A percentile compares a stretch with the other conserved stretches of the same genome.
Evolutionary conservation across 805 yeast genomes (phyloP).

Genomic region (Blastobotrys attinorum): DNA sequence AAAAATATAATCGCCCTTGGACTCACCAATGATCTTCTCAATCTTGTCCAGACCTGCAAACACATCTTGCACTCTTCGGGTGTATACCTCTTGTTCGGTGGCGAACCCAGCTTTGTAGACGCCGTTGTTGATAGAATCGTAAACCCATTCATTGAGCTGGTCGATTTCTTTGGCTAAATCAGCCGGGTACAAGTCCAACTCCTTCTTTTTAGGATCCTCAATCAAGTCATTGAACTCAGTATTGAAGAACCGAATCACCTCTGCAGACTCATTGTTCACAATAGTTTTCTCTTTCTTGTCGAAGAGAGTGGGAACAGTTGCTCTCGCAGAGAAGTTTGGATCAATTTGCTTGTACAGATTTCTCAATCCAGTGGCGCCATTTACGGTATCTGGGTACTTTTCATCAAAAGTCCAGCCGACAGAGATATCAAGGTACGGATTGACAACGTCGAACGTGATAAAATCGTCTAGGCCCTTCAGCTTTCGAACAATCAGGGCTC

Average conservation of each 20-base stretch:
- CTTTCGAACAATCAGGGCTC: conserved; percentile 64
- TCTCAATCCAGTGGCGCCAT: conserved; percentile 51
- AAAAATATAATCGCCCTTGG: conserved; percentile 38
- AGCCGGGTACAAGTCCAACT: conserved; percentile 56
- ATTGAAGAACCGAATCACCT: conserved; percentile 78
- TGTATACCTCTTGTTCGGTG: conserved; percentile 73
- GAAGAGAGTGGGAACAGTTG: conserved; percentile 92
- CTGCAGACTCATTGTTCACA: conserved; percentile 88
- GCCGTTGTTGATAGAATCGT: conserved; percentile 81
- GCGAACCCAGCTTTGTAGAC: conserved; percentile 93
- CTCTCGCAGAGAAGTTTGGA: conserved; percentile 70
- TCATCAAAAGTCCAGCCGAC: conserved; percentile 84
- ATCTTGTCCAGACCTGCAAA: conserved; percentile 64
- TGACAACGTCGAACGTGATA: conserved; percentile 60
- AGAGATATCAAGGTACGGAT: conserved; percentile 73
- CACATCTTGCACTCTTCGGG: conserved; percentile 51
- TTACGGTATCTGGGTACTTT: conserved; percentile 49
- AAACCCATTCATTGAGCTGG: conserved; percentile 72
- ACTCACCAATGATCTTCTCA: conserved; percentile 47
- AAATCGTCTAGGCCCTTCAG: conserved; percentile 62
- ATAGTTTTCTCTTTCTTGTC: conserved; percentile 75
- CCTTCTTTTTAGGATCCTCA: conserved; percentile 37
- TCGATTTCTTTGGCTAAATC: conserved; percentile 52
- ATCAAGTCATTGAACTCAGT: conserved; percentile 50
- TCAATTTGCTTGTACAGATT: conserved; percentile 71